Percentiles rank a stretch among this genome's conserved stretches.
Conservation (phyloP, 768 basidiomycete genomes). For the Phaeotremella skinneri region DNA sequence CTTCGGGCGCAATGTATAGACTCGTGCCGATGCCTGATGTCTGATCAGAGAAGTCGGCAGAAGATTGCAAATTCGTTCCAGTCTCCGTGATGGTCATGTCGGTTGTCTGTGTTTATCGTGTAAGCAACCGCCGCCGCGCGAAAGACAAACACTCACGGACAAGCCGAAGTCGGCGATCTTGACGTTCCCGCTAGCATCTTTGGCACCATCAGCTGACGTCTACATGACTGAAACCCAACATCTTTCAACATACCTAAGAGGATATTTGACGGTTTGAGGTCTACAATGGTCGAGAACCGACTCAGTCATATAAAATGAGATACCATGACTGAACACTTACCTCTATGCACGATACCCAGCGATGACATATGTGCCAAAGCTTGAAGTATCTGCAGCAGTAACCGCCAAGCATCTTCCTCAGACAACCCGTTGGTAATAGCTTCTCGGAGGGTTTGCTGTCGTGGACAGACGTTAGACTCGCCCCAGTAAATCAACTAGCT, state of each 20-base stretch:
- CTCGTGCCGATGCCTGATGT: conserved; percentile 71
- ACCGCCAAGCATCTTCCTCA: conserved; percentile 82
- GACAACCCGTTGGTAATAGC: conserved; percentile 66
- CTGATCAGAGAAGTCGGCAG: conserved; percentile 33
- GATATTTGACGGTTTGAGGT: conserved; percentile 91
- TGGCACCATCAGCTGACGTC: background rate
- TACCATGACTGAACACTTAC: conserved; percentile 7
- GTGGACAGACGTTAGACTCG: background rate
- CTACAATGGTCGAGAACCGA: conserved; percentile 53
- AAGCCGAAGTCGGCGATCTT: conserved; percentile 90
- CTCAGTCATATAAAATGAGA: background rate
- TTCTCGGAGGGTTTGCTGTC: conserved; percentile 81
- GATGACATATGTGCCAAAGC: conserved; percentile 86
- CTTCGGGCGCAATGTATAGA: conserved; percentile 90
- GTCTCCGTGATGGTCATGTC: conserved; percentile 34
- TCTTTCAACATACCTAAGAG: conserved; percentile 75
- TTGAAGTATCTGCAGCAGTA: conserved; percentile 86
- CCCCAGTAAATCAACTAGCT: background rate
- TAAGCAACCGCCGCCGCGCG: background rate
- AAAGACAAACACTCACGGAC: conserved; percentile 30
- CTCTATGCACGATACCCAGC: conserved; percentile 69
- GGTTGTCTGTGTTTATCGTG: conserved; percentile 15
- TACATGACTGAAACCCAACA: background rate
- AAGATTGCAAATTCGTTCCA: conserved; percentile 1
- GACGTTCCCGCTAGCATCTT: conserved; percentile 48